These are phyloP conservation scores for Scutellaria galericulata DNA, from an alignment of 257 asterid species.

Conservation along the genomic window DNA sequence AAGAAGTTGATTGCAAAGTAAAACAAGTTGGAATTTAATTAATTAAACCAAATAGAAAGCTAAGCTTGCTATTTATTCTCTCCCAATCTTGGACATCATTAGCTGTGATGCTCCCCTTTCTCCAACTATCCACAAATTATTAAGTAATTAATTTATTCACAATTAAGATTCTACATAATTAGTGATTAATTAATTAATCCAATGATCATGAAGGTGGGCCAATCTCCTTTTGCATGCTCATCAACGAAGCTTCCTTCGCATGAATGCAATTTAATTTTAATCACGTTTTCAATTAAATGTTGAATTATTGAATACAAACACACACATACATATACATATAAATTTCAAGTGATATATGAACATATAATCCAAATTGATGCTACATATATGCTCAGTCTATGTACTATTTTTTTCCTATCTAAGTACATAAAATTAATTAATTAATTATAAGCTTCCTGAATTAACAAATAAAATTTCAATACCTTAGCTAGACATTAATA, in stretches of 20 bases:
- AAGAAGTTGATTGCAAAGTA: slow-evolving; percentile 1
- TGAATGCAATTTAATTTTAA: background rate
- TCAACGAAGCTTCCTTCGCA: slow-evolving; percentile 43
- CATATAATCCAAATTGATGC: no score
- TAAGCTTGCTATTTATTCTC: slow-evolving; percentile 22
- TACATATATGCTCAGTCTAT: no score
- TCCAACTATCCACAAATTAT: background rate
- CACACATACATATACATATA: background rate
- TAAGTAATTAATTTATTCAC: background rate
- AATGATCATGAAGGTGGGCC: slow-evolving; percentile 28
- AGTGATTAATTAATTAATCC: background rate
- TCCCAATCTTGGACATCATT: slow-evolving; percentile 44
- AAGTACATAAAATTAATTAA: no score
- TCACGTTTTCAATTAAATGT: background rate
- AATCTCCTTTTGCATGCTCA: slow-evolving; percentile 11
- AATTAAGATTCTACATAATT: background rate
- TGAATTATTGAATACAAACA: background rate
- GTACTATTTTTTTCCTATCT: no score
- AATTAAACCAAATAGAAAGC: slow-evolving; percentile 12
- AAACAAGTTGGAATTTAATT: slow-evolving; percentile 28
- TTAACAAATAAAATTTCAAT: no score
- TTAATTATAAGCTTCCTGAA: no score
- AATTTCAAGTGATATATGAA: no score
- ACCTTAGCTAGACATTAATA: no score
- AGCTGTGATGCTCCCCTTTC: slow-evolving; percentile 48